Conservation (phyloP, 805 yeast genomes). For the Candida berthetii region DNA sequence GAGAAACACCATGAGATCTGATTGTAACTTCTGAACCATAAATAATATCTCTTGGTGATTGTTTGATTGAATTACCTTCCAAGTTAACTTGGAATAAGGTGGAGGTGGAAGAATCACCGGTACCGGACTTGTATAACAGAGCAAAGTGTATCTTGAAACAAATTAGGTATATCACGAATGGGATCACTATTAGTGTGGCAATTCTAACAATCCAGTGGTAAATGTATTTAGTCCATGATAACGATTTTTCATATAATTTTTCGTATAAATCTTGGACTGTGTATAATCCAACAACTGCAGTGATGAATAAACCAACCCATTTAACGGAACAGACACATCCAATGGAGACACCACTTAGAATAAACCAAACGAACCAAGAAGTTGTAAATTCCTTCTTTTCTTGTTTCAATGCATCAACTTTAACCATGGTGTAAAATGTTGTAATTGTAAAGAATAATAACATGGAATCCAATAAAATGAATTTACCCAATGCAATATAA, state of each 20-base stretch:
- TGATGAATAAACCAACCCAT: constrained; percentile 78
- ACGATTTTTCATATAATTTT: constrained; percentile 27
- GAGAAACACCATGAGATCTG: constrained; percentile 65
- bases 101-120: constrained; percentile 90
- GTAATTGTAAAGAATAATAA: constrained; percentile 69
- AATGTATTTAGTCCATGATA: constrained; percentile 30
- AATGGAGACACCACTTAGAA: constrained; percentile 56
- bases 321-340: constrained; percentile 84
- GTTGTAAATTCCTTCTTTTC: constrained; percentile 28
- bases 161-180: constrained; percentile 59
- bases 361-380: constrained; percentile 48
- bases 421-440: constrained; percentile 55
- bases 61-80: constrained; percentile 56
- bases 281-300: constrained; percentile 54
- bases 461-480: constrained; percentile 74
- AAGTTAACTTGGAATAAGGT: constrained; percentile 87
- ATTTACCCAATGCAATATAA: constrained; percentile 65
- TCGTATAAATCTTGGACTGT: constrained; percentile 46
- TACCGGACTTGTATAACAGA: constrained; percentile 72
- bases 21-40: constrained; percentile 43
- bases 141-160: constrained; percentile 80
- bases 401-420: constrained; percentile 41
- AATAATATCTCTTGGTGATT: constrained; percentile 62
- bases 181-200: constrained; percentile 60
- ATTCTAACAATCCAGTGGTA: constrained; percentile 73